Evolutionary conservation across 2,329 filamentous ascomycete species (phyloP), one percentile per base, ranked within the genome.

Genomic region (Cordyceps fumosorosea): DNA sequence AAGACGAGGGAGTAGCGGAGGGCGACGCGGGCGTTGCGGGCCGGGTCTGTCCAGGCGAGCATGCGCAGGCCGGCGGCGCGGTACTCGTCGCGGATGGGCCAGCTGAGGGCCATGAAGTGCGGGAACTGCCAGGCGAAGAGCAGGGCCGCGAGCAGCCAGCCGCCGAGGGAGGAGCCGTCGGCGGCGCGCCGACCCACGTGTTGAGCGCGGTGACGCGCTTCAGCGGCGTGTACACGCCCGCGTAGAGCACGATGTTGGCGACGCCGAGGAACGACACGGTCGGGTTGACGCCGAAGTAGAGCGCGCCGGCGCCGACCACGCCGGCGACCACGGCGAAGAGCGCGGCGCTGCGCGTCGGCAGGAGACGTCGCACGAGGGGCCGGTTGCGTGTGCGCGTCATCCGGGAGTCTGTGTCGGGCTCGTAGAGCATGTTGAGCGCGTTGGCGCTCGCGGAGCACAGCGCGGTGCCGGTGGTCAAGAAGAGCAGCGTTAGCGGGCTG

Each of bases 81-180:
- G 80, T 99, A 99, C 73, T 99, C 95, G 10, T 96, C 88, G 22
- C 91, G 83, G 64, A 98, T 96, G 4, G 85, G 81, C 84, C 93
- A 96, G 53, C 90, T 93, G 24, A 99, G 81, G 1, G 93, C 89
- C 82, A 97, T 98, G 79, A 99, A 99, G 76, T 99, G 95, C 3
- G 95, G 92, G 71, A 99, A 98, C 72, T 99, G 93, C 95, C 95
- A 99, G 14, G 92, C 89, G 67, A 96, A 96, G 5, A 99, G 80
- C 7, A 98, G 77, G 0, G 83, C 86, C 1, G 91, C 93, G 16
- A 97, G 79, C 0, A 98, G 78, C 95, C 95, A 99, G 4, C 93
- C 95, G 5, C 95, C 95, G 12, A 86, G 77, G 29, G 73, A 85
- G 70, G 73, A 87, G 72, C 69, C 90, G 67, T 85, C 83, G 14